Evolutionary conservation across 2,329 filamentous ascomycete genomes (phyloP).

Genomic region (Fusarium lateritium): DNA sequence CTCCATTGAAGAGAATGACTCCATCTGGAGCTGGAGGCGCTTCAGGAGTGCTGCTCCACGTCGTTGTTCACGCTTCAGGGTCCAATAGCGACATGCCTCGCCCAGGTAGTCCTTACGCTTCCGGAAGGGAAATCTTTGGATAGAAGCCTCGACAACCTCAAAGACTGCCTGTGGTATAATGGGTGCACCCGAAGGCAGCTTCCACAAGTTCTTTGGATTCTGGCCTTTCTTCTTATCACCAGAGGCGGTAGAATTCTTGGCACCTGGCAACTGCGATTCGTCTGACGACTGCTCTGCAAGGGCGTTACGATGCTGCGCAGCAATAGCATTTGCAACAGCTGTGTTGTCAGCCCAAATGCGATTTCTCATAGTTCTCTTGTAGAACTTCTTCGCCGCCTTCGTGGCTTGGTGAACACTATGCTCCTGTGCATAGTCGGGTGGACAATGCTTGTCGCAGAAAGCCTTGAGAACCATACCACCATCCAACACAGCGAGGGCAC

Average conservation of each 20-base stretch:
- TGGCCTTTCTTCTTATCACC: conserved; percentile 80
- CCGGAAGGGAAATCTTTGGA: conserved; percentile 83
- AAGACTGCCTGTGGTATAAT: conserved; percentile 93
- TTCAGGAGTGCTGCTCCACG: conserved; percentile 93
- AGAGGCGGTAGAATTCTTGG: conserved; percentile 82
- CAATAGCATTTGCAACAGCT: conserved; percentile 83
- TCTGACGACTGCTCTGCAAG: conserved; percentile 80
- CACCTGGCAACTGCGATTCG: conserved; percentile 86
- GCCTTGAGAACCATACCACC: conserved; percentile 90
- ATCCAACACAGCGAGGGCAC: conserved; percentile 80
- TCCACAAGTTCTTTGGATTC: conserved; percentile 73
- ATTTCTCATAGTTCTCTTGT: conserved; percentile 89
- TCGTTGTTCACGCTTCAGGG: conserved; percentile 92
- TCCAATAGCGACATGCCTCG: conserved; percentile 98
- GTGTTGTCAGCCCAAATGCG: conserved; percentile 94
- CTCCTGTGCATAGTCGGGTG: conserved; percentile 88
- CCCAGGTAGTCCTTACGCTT: conserved; percentile 94
- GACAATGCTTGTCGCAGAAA: conserved; percentile 96
- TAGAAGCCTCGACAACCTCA: conserved; percentile 85
- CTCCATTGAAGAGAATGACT: conserved; percentile 97
- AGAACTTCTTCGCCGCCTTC: conserved; percentile 87
- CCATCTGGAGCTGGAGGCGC: conserved; percentile 92
- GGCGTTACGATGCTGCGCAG: conserved; percentile 77
- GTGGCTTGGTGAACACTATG: conserved; percentile 87
- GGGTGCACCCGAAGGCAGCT: conserved; percentile 92